Evolutionary conservation across 768 basidiomycete genomes (phyloP).

Genomic region (Pisolithus microcarpus): DNA sequence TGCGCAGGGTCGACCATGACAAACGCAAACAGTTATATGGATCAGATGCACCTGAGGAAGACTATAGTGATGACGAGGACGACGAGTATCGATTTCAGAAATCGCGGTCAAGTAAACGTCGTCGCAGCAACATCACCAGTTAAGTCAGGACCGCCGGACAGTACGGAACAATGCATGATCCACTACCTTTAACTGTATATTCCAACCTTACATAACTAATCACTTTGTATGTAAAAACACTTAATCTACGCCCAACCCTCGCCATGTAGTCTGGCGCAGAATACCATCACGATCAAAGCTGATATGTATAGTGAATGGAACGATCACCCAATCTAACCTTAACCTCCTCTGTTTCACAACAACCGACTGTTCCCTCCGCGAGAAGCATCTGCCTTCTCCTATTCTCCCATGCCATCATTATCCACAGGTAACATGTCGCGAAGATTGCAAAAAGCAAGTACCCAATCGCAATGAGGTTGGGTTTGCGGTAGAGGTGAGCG

Average conservation of each 20-base stretch:
- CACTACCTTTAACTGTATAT: slow-evolving; percentile 20
- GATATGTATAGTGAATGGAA: slow-evolving; percentile 24
- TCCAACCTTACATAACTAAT: slow-evolving; percentile 18
- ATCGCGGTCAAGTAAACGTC: slow-evolving; percentile 23
- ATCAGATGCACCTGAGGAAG: slow-evolving; percentile 31
- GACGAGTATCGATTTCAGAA: slow-evolving; percentile 27
- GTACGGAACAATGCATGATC: slow-evolving; percentile 14
- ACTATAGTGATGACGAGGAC: slow-evolving; percentile 30
- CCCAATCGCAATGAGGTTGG: slow-evolving; percentile 55
- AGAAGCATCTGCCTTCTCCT: slow-evolving; percentile 30
- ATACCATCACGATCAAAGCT: slow-evolving; percentile 11
- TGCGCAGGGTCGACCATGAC: slow-evolving; percentile 55
- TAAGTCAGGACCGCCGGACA: slow-evolving; percentile 14
- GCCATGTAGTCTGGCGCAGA: neutral
- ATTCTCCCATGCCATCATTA: slow-evolving; percentile 47
- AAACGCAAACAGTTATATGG: slow-evolving; percentile 40
- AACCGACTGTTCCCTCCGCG: slow-evolving; percentile 8
- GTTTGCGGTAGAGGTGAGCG: slow-evolving; percentile 42
- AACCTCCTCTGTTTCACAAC: slow-evolving; percentile 15
- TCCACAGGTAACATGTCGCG: slow-evolving; percentile 39
- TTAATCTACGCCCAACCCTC: neutral
- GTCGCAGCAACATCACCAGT: slow-evolving; percentile 14
- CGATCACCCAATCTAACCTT: slow-evolving; percentile 23
- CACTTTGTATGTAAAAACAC: neutral
- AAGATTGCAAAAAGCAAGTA: slow-evolving; percentile 44